Conservation (phyloP, 257 asterid species). For the Lithospermum erythrorhizon region DNA sequence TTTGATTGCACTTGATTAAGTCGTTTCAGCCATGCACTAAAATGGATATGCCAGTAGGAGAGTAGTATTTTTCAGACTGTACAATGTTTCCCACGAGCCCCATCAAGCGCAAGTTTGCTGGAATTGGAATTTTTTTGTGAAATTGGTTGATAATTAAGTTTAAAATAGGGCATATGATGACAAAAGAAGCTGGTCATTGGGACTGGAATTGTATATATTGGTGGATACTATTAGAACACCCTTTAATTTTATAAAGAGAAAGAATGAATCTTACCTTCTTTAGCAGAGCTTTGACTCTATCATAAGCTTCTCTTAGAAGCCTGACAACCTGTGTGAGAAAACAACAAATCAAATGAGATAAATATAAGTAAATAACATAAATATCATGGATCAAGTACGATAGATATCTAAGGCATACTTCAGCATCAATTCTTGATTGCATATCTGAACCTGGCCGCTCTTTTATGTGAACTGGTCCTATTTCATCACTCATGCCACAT, state of each 20-base stretch:
- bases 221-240: no score
- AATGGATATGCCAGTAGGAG: no score
- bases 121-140: no score
- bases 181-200: no score
- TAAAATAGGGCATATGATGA: no score
- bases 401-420: slow-evolving; percentile 35
- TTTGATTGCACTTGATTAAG: no score
- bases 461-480: slow-evolving; percentile 87
- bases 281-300: slow-evolving; percentile 79
- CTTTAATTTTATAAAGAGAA: neutral
- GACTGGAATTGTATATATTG: no score
- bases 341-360: slow-evolving; percentile 2
- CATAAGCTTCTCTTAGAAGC: slow-evolving; percentile 82
- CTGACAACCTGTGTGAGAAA: slow-evolving; percentile 54
- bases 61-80: no score
- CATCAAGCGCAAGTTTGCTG: no score
- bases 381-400: neutral
- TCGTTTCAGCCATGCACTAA: no score
- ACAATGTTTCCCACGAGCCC: no score
- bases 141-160: no score
- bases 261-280: slow-evolving; percentile 47
- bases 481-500: slow-evolving; percentile 93
- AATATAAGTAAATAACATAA: neutral
- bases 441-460: slow-evolving; percentile 93
- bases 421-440: slow-evolving; percentile 92